phyloP scores from a whole-genome alignment of 768 basidiomycete species.

The Suillus ampliporus region DNA sequence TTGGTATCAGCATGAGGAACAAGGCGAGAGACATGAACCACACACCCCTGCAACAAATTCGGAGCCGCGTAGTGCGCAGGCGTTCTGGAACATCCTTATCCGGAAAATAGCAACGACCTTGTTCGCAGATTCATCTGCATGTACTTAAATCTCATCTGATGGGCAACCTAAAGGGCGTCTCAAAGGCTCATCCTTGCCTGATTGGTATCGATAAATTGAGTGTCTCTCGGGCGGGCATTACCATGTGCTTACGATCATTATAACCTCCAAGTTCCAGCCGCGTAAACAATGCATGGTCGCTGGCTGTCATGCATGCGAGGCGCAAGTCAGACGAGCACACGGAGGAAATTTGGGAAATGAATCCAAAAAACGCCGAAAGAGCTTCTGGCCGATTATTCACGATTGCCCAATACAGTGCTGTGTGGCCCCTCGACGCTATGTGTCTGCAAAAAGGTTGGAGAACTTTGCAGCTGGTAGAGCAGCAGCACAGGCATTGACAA shows the following conservation, averaged over 20 bases:
- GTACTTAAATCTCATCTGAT: not conserved
- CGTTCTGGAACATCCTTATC: too few relatives aligned
- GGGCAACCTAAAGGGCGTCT: not conserved
- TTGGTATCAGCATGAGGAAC: too few relatives aligned
- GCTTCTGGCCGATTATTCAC: not conserved
- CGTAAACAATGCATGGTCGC: not conserved
- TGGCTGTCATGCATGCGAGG: not conserved
- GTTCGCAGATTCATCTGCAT: too few relatives aligned
- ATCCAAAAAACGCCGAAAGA: not conserved
- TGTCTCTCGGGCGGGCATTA: too few relatives aligned
- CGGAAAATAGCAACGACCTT: too few relatives aligned
- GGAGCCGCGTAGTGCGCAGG: too few relatives aligned
- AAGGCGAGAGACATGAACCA: too few relatives aligned
- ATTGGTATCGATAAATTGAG: too few relatives aligned
- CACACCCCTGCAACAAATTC: too few relatives aligned
- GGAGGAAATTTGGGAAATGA: not conserved
- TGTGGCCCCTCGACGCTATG: not conserved
- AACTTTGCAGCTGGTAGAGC: not conserved
- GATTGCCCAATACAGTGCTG: not conserved
- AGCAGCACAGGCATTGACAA: not conserved
- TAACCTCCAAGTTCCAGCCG: not conserved
- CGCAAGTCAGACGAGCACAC: not conserved
- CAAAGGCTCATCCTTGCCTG: not conserved
- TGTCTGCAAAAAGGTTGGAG: not conserved
- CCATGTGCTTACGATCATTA: not conserved